Evolutionary conservation across 805 yeast species (phyloP), one percentile per base, ranked within the genome.

Genomic region (Ogataea trehalophila): DNA sequence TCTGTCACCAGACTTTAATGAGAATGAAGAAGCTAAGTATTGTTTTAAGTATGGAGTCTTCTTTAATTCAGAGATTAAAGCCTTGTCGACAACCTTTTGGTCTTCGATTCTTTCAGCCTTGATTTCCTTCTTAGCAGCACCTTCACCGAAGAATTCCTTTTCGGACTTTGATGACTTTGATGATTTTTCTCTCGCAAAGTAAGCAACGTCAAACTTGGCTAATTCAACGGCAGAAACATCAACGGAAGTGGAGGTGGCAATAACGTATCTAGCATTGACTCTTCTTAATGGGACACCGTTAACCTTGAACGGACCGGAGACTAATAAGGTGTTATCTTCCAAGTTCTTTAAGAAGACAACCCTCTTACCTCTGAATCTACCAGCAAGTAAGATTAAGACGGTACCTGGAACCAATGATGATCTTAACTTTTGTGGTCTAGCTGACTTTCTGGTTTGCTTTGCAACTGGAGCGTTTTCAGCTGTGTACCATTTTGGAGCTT

Each of bases 341-440:
- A 94, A 83, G 74, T 84, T 76, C 85, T 92, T 92, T 73, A 92
- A 85, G 87, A 86, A 87, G 61, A 92, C 97, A 67, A 94, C 99
- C 80, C 99, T 91, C 89, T 92, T 94, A 75, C 99, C 99, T 79
- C 99, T 88, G 96, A 90, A 92, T 78, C 97, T 89, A 74, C 99
- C 99, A 67, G 99, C 97, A 72, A 92, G 83, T 73, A 92, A 80
- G 74, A 92, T 92, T 74, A 94, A 80, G 41, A 66, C 69, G 38
- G 70, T 61, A 60, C 69, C 70, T 50, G 69, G 69, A 44, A 65
- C 68, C 45, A 66, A 56, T 31, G 68, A 87, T 68, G 95, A 80
- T 78, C 99, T 91, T 74, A 94, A 81, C 77, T 86, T 86, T 76
- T 89, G 95, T 69, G 97, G 95, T 73, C 89, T 88, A 66, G 80